Percentiles rank a stretch among this genome's conserved stretches.
Evolutionary conservation across 306 rosid genomes (phyloP).

Genomic region (Glycine soja): DNA sequence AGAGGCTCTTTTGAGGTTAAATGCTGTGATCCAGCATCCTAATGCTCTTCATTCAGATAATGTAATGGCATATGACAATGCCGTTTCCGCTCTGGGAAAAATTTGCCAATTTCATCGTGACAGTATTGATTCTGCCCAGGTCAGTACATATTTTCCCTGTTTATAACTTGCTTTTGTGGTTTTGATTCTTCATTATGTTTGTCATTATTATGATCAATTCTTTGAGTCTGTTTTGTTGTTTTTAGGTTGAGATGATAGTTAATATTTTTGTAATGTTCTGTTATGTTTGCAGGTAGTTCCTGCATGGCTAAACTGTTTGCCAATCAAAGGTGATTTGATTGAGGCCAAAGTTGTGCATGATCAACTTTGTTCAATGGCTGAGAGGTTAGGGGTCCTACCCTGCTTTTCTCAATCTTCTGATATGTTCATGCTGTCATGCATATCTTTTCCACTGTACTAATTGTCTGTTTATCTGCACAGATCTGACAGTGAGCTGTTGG

Average conservation of each 20-base stretch:
- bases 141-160: slow-evolving; percentile 40
- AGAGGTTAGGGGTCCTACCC: slow-evolving; percentile 62
- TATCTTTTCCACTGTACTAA: background rate
- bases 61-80: slow-evolving; percentile 97
- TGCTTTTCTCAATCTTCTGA: background rate
- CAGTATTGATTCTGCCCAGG: slow-evolving; percentile 93
- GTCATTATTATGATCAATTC: background rate
- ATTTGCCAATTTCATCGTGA: slow-evolving; percentile 88
- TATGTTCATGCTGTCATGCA: background rate
- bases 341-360: slow-evolving; percentile 99
- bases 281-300: slow-evolving; percentile 77
- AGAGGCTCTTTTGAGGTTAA: slow-evolving; percentile 96
- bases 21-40: slow-evolving; percentile 91
- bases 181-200: slow-evolving; percentile 22
- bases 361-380: slow-evolving; percentile 96
- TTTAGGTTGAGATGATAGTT: background rate
- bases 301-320: slow-evolving; percentile 98
- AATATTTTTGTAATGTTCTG: slow-evolving; percentile 25
- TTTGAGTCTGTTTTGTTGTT: background rate
- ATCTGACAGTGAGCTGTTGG: slow-evolving; percentile 85
- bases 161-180: background rate
- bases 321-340: slow-evolving; percentile 90
- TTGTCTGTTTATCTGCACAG: slow-evolving; percentile 53
- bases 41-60: slow-evolving; percentile 81
- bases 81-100: slow-evolving; percentile 96